phyloP scores from a whole-genome alignment of 208 protist genomes.

The Wallacemonas sp. region DNA sequence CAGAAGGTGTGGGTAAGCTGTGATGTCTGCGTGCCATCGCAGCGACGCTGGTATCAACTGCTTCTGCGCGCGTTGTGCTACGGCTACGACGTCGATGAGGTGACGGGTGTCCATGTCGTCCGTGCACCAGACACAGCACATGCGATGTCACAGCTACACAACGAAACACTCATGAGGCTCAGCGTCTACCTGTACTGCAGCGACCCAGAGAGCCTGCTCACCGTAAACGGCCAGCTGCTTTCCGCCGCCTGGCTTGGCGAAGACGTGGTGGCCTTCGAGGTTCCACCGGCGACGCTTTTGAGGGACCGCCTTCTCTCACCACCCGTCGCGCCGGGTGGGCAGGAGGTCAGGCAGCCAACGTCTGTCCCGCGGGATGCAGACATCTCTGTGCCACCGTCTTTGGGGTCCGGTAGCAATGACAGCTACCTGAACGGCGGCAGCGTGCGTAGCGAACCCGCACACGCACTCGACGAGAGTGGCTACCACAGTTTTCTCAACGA shows the following conservation, averaged over 20 bases:
- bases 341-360: too few relatives aligned
- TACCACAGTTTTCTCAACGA: background rate
- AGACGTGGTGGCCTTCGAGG: slow-evolving; percentile 65
- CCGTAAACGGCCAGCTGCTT: slow-evolving; percentile 3
- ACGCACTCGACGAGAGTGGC: background rate
- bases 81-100: slow-evolving; percentile 26
- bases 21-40: slow-evolving; percentile 38
- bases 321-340: too few relatives aligned
- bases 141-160: background rate
- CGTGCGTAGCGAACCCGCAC: background rate
- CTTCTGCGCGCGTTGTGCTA: slow-evolving; percentile 54
- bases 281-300: slow-evolving; percentile 34
- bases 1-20: slow-evolving; percentile 77
- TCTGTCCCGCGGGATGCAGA: too few relatives aligned
- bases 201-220: background rate
- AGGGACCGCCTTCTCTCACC: background rate
- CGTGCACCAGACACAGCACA: background rate
- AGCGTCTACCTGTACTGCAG: slow-evolving; percentile 1
- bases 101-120: background rate
- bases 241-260: slow-evolving; percentile 83
- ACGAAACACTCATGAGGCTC: slow-evolving; percentile 1
- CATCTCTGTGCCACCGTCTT: background rate
- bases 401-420: background rate
- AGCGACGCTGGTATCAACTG: slow-evolving; percentile 52
- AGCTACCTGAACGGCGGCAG: background rate